Percentiles rank a stretch among this genome's conserved stretches.
Evolutionary conservation across 352 stramenopile species (phyloP).

Genomic region (Halophytophthora batemanensis): DNA sequence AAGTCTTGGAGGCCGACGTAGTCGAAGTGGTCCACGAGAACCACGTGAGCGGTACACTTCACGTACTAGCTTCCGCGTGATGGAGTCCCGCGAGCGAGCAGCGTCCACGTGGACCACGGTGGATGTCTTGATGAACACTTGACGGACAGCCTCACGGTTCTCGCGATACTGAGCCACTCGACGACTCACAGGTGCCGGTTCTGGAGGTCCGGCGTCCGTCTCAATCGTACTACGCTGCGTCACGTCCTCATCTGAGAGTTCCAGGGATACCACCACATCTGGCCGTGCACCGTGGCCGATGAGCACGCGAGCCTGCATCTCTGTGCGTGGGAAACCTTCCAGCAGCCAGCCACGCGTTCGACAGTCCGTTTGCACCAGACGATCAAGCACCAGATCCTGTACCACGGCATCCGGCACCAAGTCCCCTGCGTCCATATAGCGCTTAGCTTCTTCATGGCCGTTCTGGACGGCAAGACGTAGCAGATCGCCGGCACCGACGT

Average conservation of each 20-base stretch:
- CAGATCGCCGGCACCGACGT: slow-evolving; percentile 93
- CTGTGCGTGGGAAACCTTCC: slow-evolving; percentile 93
- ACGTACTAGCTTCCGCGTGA: slow-evolving; percentile 38
- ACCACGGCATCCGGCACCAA: slow-evolving; percentile 94
- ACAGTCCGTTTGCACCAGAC: slow-evolving; percentile 87
- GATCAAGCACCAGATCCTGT: slow-evolving; percentile 77
- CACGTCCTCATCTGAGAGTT: slow-evolving; percentile 90
- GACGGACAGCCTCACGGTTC: slow-evolving; percentile 74
- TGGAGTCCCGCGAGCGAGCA: slow-evolving; percentile 37
- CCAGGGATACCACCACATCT: slow-evolving; percentile 90
- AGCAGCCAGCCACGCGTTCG: slow-evolving; percentile 89
- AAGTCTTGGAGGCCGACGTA: slow-evolving; percentile 70
- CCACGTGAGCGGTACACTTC: slow-evolving; percentile 54
- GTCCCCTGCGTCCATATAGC: slow-evolving; percentile 81
- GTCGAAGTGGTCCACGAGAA: slow-evolving; percentile 33
- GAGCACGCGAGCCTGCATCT: slow-evolving; percentile 89
- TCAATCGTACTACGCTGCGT: slow-evolving; percentile 67
- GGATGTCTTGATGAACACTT: slow-evolving; percentile 71
- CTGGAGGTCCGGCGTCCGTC: slow-evolving; percentile 1
- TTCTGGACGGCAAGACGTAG: slow-evolving; percentile 85
- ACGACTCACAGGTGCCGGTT: slow-evolving; percentile 10
- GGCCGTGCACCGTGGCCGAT: slow-evolving; percentile 65
- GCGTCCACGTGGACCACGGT: slow-evolving; percentile 69
- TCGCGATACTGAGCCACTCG: slow-evolving; percentile 78
- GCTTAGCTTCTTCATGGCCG: slow-evolving; percentile 69